Base-by-base conservation (phyloP, 306 rosid genomes). In the Quercus suber region DNA sequence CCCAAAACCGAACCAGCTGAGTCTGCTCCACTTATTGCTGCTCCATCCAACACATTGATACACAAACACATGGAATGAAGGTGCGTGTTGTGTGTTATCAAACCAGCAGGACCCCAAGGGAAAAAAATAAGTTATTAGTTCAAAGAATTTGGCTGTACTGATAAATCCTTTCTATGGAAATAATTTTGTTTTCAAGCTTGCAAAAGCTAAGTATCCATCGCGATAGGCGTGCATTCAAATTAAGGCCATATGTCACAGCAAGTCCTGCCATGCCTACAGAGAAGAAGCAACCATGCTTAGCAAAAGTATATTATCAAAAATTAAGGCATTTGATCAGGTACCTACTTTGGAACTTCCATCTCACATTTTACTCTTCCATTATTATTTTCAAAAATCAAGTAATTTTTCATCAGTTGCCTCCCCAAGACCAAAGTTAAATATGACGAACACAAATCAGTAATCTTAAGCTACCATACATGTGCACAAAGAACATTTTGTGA, bases 181-280 rank as follows among this genome's bases (percentile, higher is more conserved):
- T 94, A 75, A 94, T 94, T 86, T 94, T 92, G 82, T 94, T 94
- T 87, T 94, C 98, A 71, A 94, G 98, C 87, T 94, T 94, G 91
- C 98, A 94, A 83, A 94, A 94, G 87, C 97, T 94, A 69, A 94
- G 97, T 82, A 94, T 92, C 98, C 98, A 94, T 69, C 97, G 88
- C 5, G 98, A 94, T 70, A 94, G 74, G 31, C 97, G 94, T 64
- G 88, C 92, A 82, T 92, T 94, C 77, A 94, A 86, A 83, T 94
- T 92, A 78, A 94, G 86, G 74, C 98, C 97, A 53, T 94, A 92
- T 2, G 97, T 94, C 55, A 94, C 98, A 28, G 97, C 97, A 77
- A 94, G 97, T 56, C 98, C 98, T 25, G 98, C 98, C 98, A 94
- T 94, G 84, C 96, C 97, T 94, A 43, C 33, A 88, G 59, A 77